Evolutionary conservation across 164 flowering plant species (phyloP), one percentile per base, ranked within the genome.

Genomic region (Umbilicus rupestris): DNA sequence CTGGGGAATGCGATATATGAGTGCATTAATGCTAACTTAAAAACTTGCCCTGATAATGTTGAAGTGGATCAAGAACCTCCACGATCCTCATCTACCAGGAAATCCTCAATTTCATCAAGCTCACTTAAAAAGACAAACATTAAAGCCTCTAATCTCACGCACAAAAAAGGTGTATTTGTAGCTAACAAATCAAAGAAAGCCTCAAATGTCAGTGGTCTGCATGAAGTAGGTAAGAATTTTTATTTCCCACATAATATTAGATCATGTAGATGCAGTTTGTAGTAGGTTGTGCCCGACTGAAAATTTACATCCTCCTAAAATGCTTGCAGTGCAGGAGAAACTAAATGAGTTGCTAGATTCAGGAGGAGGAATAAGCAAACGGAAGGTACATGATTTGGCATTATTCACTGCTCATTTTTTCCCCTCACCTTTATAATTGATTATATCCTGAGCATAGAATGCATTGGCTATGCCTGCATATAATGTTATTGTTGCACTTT

Each of bases 291-390:
- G 31, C 35, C 35, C 8, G 47, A 22, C 67, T 74, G 35, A 58
- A 49, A 57, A 29, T 20, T 42, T 59, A 35, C 49, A 20, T 68
- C 22, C 39, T 29, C 26, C 39, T 68, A 67, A 29, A 63, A 52
- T 73, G 46, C 57, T 67, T 83, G 78, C 88, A 94, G 97, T 91
- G 75, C 86, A 88, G 71, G 92, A 79, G 76, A 90, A 87, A 77
- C 90, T 95, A 63, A 87, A 82, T 71, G 89, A 92, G 73, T 74
- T 95, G 76, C 83, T 95, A 42, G 93, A 89, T 82, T 72, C 76
- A 72, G 87, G 83, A 30, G 97, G 97, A 16, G 99, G 97, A 46
- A 88, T 95, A 70, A 88, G 90, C 82, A 89, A 80, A 75, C 77
- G 92, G 22, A 91, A 84, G 77, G 99, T 94, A 70, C 80, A 87